Evolutionary conservation across 345 rosid species (phyloP).

Genomic region (Garcia nutans): DNA sequence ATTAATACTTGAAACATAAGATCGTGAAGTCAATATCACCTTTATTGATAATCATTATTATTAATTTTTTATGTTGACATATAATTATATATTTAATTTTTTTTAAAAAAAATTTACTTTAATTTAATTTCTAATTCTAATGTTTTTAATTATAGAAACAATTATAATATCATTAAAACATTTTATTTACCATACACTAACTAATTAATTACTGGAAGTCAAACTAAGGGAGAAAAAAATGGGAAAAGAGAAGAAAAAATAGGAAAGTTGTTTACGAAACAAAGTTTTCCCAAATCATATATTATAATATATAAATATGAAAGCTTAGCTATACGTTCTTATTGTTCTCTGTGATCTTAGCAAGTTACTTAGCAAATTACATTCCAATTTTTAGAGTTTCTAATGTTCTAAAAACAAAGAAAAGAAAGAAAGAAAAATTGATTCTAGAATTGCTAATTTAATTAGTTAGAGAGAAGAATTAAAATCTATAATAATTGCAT

Average conservation of each 20-base stretch:
- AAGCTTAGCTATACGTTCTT: background rate
- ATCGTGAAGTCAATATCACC: slow-evolving; percentile 4
- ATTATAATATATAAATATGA: background rate
- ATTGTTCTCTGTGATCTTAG: slow-evolving; percentile 2
- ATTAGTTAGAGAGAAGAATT: background rate
- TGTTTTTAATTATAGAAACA: no score
- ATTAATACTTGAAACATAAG: background rate
- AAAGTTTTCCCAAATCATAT: background rate
- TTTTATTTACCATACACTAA: no score
- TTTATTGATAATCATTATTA: no score
- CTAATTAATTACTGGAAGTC: background rate
- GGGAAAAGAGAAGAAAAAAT: background rate
- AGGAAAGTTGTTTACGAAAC: background rate
- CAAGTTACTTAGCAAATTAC: background rate
- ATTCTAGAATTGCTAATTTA: background rate
- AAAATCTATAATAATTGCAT: background rate
- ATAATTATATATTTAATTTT: no score
- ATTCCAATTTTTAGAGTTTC: background rate
- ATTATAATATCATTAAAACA: no score
- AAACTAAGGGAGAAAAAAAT: background rate
- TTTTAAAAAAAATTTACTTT: no score
- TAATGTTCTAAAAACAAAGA: no score
- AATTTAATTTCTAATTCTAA: no score
- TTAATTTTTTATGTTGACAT: no score
- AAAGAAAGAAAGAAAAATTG: no score